Evolutionary conservation across 306 rosid genomes (phyloP).

Genomic region (Trifolium fragiferum): DNA sequence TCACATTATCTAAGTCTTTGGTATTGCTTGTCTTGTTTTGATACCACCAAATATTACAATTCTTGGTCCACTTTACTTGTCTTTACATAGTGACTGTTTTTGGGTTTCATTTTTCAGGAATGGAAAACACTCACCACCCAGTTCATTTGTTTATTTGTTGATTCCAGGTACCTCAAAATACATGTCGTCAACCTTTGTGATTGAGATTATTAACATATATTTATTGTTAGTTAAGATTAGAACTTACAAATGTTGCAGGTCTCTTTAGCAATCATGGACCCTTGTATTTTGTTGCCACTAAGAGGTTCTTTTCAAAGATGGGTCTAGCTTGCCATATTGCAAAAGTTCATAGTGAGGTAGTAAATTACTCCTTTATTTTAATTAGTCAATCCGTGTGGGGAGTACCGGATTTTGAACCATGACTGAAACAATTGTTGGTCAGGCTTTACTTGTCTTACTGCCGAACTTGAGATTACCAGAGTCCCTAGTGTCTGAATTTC

Average conservation of each 20-base stretch:
- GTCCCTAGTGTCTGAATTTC: not conserved
- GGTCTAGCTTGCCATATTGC: constrained; percentile 90
- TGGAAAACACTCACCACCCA: constrained; percentile 70
- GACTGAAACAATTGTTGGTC: not conserved
- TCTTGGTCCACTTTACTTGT: not conserved
- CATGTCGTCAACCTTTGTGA: constrained; percentile 6
- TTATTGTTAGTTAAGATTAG: constrained; percentile 17
- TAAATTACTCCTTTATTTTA: constrained; percentile 8
- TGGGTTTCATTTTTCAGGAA: constrained; percentile 54
- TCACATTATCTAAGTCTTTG: not conserved
- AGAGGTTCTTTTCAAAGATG: constrained; percentile 86
- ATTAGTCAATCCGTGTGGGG: not conserved
- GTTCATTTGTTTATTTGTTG: constrained; percentile 78
- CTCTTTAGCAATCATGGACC: constrained; percentile 89
- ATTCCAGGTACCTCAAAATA: constrained; percentile 67
- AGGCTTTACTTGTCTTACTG: not conserved
- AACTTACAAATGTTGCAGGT: constrained; percentile 54
- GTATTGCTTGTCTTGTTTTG: constrained; percentile 6
- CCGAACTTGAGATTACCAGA: not conserved
- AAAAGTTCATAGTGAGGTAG: constrained; percentile 85
- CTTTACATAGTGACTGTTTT: not conserved
- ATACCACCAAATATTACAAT: not conserved
- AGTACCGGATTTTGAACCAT: not conserved
- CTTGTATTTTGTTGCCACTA: constrained; percentile 79
- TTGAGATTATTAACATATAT: constrained; percentile 18